Percentiles rank a stretch among this genome's conserved stretches.
phyloP scores from a whole-genome alignment of 108 stramenopile species.

The Cyclotella cryptica region DNA sequence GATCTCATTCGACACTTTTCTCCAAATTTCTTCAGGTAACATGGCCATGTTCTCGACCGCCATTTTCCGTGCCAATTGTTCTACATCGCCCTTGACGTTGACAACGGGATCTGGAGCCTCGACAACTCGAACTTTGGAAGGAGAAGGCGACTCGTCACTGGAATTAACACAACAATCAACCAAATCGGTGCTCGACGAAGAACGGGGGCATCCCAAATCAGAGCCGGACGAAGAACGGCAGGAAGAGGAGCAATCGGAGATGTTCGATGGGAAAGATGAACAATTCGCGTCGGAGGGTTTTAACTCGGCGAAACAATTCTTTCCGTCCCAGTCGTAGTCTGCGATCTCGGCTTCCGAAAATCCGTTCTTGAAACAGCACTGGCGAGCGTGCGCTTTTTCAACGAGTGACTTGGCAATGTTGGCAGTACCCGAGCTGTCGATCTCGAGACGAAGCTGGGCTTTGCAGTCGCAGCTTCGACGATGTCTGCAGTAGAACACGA shows the following conservation, averaged over 20 bases:
- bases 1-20: background rate
- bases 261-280: too few species aligned
- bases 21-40: slow-evolving; percentile 17
- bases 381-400: background rate
- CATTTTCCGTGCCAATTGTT: background rate
- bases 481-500: background rate
- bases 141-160: background rate
- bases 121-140: background rate
- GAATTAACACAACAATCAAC: background rate
- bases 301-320: background rate
- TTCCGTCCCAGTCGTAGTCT: background rate
- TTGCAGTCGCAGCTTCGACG: background rate
- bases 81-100: background rate
- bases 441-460: background rate
- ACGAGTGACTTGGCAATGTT: background rate
- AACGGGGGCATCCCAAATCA: background rate
- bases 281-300: too few species aligned
- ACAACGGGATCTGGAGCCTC: background rate
- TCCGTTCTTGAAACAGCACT: background rate
- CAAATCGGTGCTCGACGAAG: background rate
- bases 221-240: background rate
- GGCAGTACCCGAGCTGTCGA: background rate
- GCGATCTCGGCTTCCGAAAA: background rate
- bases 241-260: too few species aligned
- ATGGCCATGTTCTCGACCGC: background rate